phyloP scores from a whole-genome alignment of 2,329 filamentous ascomycete genomes.

The Fusarium ramigenum region DNA sequence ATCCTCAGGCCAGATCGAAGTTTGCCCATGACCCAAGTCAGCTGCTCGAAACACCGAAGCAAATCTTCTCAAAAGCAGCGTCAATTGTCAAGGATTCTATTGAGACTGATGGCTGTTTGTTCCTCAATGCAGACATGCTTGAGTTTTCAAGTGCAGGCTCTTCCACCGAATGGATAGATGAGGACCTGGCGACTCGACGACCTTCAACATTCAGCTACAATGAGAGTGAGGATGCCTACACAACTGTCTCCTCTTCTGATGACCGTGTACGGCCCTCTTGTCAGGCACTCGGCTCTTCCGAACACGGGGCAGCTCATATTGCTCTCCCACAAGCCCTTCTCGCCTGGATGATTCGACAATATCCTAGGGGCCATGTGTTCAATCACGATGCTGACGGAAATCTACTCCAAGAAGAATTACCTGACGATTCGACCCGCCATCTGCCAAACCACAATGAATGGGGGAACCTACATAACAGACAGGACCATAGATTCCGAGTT shows the following conservation, averaged over 20 bases:
- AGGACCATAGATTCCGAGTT: neutral
- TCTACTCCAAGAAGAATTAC: slow-evolving; percentile 45
- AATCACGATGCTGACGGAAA: slow-evolving; percentile 53
- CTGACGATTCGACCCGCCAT: slow-evolving; percentile 26
- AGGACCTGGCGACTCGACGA: slow-evolving; percentile 6
- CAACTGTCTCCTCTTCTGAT: slow-evolving; percentile 19
- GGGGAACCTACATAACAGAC: neutral
- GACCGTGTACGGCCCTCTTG: slow-evolving; percentile 12
- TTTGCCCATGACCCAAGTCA: neutral
- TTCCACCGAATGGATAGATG: slow-evolving; percentile 17
- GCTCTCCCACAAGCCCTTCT: slow-evolving; percentile 53
- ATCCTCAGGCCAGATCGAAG: neutral
- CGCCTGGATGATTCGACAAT: slow-evolving; percentile 52
- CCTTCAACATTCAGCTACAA: slow-evolving; percentile 15
- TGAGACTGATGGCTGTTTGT: slow-evolving; percentile 51
- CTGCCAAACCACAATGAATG: neutral
- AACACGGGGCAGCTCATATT: slow-evolving; percentile 9
- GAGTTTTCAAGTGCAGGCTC: slow-evolving; percentile 19
- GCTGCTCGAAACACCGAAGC: neutral
- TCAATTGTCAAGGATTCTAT: slow-evolving; percentile 54
- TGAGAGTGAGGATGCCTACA: slow-evolving; percentile 16
- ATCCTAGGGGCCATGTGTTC: slow-evolving; percentile 58
- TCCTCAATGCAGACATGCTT: slow-evolving; percentile 48
- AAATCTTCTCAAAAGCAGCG: slow-evolving; percentile 55
- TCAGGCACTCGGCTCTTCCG: slow-evolving; percentile 19